Conservation (phyloP, 2,329 filamentous ascomycete genomes). For the Penicillium sp. region DNA sequence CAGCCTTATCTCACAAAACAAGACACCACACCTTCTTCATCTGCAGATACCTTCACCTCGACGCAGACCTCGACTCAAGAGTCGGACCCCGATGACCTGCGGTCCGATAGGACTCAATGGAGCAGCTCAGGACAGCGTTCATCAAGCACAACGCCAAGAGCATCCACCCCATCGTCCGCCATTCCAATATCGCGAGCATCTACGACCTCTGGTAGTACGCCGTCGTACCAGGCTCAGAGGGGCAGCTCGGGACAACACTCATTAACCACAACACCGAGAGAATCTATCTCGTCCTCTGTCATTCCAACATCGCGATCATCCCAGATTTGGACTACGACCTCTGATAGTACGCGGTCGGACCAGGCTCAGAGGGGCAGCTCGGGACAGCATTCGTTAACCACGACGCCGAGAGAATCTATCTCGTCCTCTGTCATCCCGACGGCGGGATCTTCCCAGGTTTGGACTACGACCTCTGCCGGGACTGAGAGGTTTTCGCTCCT, state of each 20-base stretch:
- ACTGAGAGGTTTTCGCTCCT: constrained; percentile 1
- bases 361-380: not conserved
- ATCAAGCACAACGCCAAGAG: constrained; percentile 4
- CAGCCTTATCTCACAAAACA: constrained; percentile 5
- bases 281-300: constrained; percentile 1
- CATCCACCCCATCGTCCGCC: constrained; percentile 1
- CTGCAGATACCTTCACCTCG: not conserved
- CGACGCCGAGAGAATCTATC: constrained; percentile 2
- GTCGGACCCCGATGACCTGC: not conserved
- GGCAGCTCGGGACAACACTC: not conserved
- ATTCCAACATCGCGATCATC: constrained; percentile 12
- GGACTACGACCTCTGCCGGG: constrained; percentile 8
- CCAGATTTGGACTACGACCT: constrained; percentile 13
- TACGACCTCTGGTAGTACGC: constrained; percentile 2
- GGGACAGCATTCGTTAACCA: constrained; percentile 1
- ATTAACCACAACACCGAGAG: constrained; percentile 2
- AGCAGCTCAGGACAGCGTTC: not conserved
- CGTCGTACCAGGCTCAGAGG: not conserved
- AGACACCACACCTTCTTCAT: not conserved
- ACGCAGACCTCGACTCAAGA: constrained; percentile 7
- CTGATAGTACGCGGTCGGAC: not conserved
- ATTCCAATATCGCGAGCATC: constrained; percentile 11
- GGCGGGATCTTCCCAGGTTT: constrained; percentile 13
- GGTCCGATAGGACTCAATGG: not conserved
- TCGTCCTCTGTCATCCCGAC: not conserved